Conservation (phyloP, 1,139 yeast genomes). For the Sugiyamaella castrensis region DNA sequence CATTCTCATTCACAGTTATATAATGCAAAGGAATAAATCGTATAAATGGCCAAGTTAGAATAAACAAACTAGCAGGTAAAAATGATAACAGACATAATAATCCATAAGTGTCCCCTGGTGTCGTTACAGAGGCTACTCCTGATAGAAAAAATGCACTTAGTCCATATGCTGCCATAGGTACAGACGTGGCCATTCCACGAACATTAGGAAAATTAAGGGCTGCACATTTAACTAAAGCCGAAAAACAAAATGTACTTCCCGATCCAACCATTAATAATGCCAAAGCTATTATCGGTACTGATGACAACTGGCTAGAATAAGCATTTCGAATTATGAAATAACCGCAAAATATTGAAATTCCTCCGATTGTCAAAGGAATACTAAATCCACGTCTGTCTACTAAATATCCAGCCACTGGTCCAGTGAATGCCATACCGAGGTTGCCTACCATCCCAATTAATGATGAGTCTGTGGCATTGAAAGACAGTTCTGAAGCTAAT, state of each 20-base stretch:
- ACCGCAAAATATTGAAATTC: conserved; percentile 32
- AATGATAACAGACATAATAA: conserved; percentile 35
- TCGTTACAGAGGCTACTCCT: conserved; percentile 32
- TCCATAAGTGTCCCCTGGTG: conserved; percentile 34
- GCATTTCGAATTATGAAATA: conserved; percentile 32
- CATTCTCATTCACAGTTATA: conserved; percentile 13
- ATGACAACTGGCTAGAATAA: conserved; percentile 24
- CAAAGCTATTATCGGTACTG: conserved; percentile 29
- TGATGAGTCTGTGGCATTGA: conserved; percentile 55
- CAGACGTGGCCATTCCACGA: conserved; percentile 42
- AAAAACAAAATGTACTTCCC: conserved; percentile 40
- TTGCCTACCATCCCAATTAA: conserved; percentile 58
- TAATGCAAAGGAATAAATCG: conserved; percentile 18
- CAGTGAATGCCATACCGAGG: conserved; percentile 56
- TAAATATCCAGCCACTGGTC: conserved; percentile 58
- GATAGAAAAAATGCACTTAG: conserved; percentile 41
- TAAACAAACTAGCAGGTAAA: conserved; percentile 33
- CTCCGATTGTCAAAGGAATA: conserved; percentile 35
- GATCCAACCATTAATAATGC: conserved; percentile 38
- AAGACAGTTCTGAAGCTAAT: conserved; percentile 49
- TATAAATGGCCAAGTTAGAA: conserved; percentile 28
- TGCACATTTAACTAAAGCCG: conserved; percentile 43
- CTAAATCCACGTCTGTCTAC: conserved; percentile 59
- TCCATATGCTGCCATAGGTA: conserved; percentile 46
- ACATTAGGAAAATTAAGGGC: conserved; percentile 40